phyloP scores from a whole-genome alignment of 2,329 filamentous ascomycete species.

The Aphanoascus verrucosus region DNA sequence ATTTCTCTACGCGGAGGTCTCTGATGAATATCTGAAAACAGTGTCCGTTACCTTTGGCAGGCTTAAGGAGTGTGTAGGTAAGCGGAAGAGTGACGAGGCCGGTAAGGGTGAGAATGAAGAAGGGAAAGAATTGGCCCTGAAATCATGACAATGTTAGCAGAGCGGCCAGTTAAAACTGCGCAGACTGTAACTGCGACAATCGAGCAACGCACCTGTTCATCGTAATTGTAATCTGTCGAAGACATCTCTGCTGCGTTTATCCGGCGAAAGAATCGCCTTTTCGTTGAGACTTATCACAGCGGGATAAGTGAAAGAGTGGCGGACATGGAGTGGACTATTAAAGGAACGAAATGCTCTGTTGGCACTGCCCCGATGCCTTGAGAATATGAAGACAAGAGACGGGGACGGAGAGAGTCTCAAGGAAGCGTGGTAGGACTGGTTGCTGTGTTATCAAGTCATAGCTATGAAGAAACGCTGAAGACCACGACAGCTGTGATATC shows the following conservation, averaged over 20 bases:
- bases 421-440: neutral
- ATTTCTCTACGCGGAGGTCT: neutral
- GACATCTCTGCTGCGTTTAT: conserved; percentile 42
- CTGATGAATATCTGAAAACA: neutral
- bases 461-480: neutral
- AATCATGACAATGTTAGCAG: neutral
- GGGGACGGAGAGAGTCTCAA: neutral
- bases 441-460: neutral
- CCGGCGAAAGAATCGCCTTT: conserved; percentile 6
- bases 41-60: conserved; percentile 50
- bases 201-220: conserved; percentile 59
- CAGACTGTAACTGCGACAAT: neutral
- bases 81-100: conserved; percentile 80
- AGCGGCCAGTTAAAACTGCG: neutral
- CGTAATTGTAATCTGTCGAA: conserved; percentile 95
- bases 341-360: neutral
- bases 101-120: conserved; percentile 89
- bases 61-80: conserved; percentile 76
- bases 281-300: conserved; percentile 8
- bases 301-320: conserved; percentile 6
- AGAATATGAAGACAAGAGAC: neutral
- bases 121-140: conserved; percentile 94
- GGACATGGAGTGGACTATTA: conserved; percentile 2
- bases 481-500: neutral
- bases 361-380: neutral